Base-by-base conservation (phyloP, 495 filamentous ascomycete genomes). In the Margaritispora aquatica region DNA sequence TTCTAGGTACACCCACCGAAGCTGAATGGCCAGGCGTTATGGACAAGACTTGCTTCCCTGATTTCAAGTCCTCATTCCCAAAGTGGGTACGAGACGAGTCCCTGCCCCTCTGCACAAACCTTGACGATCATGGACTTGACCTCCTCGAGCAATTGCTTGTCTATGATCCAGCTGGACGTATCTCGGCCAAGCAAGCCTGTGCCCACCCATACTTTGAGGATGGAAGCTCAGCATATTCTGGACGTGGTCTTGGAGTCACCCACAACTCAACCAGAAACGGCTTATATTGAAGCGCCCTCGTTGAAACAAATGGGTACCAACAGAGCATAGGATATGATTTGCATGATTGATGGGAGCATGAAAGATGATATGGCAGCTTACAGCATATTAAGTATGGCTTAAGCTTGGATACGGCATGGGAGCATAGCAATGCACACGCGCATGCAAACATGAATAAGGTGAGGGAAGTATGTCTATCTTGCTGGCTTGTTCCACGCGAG, bases 41-140 rank as follows among this genome's bases (percentile, higher is more conserved):
- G 24, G 65, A 67, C 55, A 67, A 64, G 54, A 96, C 93, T 19
- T 91, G 89, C 19, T 97, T 96, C 76, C 94, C 95, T 47, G 95
- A 99, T 70, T 99, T 92, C 83, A 99, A 99, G 73, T 63, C 88
- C 31, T 92, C 89, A 3, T 99, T 99, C 77, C 94, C 94, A 60
- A 96, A 96, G 77, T 99, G 94, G 94, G 74, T 77, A 44, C 87
- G 95, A 49, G 89, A 93, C 61, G 74, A 78, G 48, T 73, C 77
- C 3, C 74, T 75, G 46, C 63, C 71, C 21, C 68, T 83, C 10
- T 79, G 75, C 73, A 66, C 69, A 10, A 80, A 80, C 60, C 78
- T 82, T 15, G 78, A 83, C 62, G 90, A 95, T n/a, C 77, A 83
- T 8, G 95, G 94, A 17, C 78, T 91, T 15, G 89, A 97, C 67